A percentile compares a stretch with the other conserved stretches of the same genome.
These are phyloP conservation scores for Ceriops tagal DNA, from an alignment of 345 rosid genomes.

Conservation along the genomic window DNA sequence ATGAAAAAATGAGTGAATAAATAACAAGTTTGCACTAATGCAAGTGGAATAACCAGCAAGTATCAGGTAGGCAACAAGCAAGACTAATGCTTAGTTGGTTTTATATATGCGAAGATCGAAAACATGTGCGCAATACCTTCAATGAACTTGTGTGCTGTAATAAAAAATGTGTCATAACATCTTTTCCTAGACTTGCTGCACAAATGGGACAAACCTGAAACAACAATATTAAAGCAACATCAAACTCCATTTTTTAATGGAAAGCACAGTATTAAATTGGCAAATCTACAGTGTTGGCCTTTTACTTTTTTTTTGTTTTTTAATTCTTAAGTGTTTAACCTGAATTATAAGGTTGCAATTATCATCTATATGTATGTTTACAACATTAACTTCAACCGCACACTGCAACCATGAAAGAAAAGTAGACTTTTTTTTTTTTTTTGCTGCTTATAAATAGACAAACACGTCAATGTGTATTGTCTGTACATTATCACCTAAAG, in stretches of 20 bases:
- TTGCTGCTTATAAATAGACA: not conserved
- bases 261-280: not conserved
- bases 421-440: not conserved
- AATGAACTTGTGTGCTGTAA: slow-evolving; percentile 46
- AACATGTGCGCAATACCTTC: slow-evolving; percentile 32
- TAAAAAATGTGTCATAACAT: slow-evolving; percentile 51
- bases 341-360: not conserved
- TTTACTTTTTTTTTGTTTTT: not conserved
- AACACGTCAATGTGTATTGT: not conserved
- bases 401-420: not conserved
- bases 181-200: slow-evolving; percentile 59
- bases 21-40: no score
- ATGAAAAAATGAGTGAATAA: no score
- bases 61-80: not conserved
- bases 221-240: not conserved
- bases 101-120: not conserved
- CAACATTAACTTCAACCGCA: not conserved
- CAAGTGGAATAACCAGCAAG: no score
- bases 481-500: not conserved
- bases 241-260: not conserved
- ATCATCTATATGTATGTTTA: not conserved
- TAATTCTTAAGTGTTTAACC: not conserved
- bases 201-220: slow-evolving; percentile 67
- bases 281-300: not conserved
- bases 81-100: not conserved